phyloP scores from a whole-genome alignment of 1,284 basidiomycete species.

The Earliella scabrosa region DNA sequence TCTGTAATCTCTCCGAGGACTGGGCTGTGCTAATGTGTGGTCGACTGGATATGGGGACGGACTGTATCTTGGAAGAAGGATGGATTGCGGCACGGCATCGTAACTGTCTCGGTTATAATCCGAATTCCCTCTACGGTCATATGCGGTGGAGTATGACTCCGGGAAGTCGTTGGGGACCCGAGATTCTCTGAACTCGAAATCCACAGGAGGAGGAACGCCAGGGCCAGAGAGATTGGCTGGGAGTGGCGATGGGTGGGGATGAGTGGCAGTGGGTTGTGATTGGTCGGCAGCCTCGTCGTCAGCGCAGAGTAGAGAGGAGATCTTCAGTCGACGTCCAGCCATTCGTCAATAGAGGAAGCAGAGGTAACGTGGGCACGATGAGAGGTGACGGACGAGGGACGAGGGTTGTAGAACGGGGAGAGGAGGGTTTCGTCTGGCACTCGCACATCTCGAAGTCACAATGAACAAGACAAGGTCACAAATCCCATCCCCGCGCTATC shows the following conservation, averaged over 20 bases:
- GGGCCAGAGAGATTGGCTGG: constrained; percentile 3
- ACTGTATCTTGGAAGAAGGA: constrained; percentile 27
- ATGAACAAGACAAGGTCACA: constrained; percentile 1
- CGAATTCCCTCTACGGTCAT: constrained; percentile 18
- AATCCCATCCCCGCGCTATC: background rate
- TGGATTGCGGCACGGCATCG: constrained; percentile 31
- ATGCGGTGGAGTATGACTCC: constrained; percentile 7
- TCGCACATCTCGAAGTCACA: background rate
- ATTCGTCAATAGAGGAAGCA: constrained; percentile 35
- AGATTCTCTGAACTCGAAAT: constrained; percentile 8
- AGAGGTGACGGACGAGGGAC: no score
- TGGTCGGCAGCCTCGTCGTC: constrained; percentile 39
- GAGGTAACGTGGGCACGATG: no score
- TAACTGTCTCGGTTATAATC: constrained; percentile 18
- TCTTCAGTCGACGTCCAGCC: constrained; percentile 69
- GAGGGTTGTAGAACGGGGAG: no score
- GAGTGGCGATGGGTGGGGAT: constrained; percentile 6
- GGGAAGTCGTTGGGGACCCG: constrained; percentile 5
- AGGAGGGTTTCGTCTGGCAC: no score
- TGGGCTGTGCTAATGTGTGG: constrained; percentile 1
- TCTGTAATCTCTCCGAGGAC: constrained; percentile 6
- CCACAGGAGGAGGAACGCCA: constrained; percentile 1
- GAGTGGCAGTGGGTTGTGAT: constrained; percentile 16
- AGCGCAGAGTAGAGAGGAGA: constrained; percentile 70
- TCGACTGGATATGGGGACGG: constrained; percentile 24